Conservation (phyloP, 1,284 basidiomycete genomes). For the Naganishia sp. region DNA sequence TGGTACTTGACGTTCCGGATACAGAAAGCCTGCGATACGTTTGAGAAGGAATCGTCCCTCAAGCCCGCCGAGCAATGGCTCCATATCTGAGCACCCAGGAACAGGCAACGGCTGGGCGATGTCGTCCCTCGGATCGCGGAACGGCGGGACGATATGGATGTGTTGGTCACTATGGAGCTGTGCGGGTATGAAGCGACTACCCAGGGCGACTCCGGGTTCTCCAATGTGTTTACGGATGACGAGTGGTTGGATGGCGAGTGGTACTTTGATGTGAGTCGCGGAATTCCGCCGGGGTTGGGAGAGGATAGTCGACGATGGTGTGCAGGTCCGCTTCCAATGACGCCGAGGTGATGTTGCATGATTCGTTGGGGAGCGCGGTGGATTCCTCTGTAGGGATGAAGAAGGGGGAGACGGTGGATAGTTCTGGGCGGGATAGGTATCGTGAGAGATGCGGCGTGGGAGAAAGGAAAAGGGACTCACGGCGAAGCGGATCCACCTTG, state of each 20-base stretch:
- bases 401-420: conserved; percentile 52
- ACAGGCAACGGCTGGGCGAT: conserved; percentile 43
- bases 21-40: conserved; percentile 53
- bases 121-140: conserved; percentile 42
- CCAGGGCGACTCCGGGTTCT: conserved; percentile 48
- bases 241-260: conserved; percentile 53
- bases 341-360: conserved; percentile 44
- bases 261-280: conserved; percentile 42
- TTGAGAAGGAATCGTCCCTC: conserved; percentile 53
- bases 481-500: conserved; percentile 42
- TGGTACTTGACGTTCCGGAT: conserved; percentile 31
- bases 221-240: conserved; percentile 50
- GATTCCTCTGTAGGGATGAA: conserved; percentile 45
- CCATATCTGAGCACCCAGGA: conserved; percentile 43
- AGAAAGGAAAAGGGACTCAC: conserved; percentile 30
- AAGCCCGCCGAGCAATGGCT: conserved; percentile 52
- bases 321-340: conserved; percentile 49
- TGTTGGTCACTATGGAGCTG: conserved; percentile 51
- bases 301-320: neutral
- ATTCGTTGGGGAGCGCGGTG: conserved; percentile 41
- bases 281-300: neutral
- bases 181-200: conserved; percentile 55
- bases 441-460: no score
- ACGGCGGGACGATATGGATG: conserved; percentile 48
- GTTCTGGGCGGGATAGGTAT: conserved; percentile 37